Evolutionary conservation across 2,329 filamentous ascomycete species (phyloP), one percentile per base, ranked within the genome.

Genomic region (Hysterium pulicare): DNA sequence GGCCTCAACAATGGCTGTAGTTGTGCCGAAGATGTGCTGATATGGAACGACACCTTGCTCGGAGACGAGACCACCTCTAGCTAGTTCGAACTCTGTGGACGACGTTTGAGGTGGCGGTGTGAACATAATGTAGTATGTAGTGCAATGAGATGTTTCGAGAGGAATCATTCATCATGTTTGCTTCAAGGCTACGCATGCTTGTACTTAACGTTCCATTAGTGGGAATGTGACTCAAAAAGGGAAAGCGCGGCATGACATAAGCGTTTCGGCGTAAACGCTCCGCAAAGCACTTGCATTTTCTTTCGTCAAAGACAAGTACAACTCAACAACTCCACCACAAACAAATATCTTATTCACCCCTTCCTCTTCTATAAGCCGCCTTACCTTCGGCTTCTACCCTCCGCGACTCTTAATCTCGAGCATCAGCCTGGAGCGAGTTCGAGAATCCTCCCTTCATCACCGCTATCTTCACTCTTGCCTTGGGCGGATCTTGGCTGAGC

Each of bases 21-120:
- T 90, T 93, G 90, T 89, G 90, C 90, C 90, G 87, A 90, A 95
- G 89, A 95, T 89, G 89, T 95, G 90, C 90, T 93, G 81, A 64
- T 49, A 64, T 55, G 39, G 41, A 62, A 45, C 55, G 48, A 47
- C 50, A 51, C 57, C 53, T 54, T 59, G 53, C 59, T 62, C 49
- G 57, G 54, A 41, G 59, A 60, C 57, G 54, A 62, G 60, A 48
- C 59, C 54, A 52, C 54, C 51, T 49, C 50, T 34, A 46, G 49
- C 43, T 48, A 40, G 44, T 40, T 24, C 19, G 17, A 34, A 22
- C n/a, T 26, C 47, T 31, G 21, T 58, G 48, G 40, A 49, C 33
- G 49, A 40, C 40, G 53, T 49, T 46, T 46, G 50, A 47, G 48
- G 55, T 28, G 53, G 59, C 47, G 49, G 55, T 45, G 54, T 46